Evolutionary conservation across 176 grass and related monocot species (phyloP).

Genomic region (Elymus sibiricus): DNA sequence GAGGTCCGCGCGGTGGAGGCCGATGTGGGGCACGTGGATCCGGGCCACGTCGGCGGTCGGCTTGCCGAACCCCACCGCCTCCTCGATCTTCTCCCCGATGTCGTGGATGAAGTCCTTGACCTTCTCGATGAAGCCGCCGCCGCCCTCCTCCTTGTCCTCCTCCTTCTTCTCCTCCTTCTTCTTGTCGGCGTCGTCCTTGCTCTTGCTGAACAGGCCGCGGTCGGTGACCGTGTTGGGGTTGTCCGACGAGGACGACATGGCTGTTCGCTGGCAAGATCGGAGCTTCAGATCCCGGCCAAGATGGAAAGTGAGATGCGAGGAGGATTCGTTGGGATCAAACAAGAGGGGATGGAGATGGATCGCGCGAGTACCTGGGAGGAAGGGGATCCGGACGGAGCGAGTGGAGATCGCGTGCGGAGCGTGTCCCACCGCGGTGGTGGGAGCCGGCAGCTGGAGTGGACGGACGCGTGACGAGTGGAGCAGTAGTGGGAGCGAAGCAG

Average conservation of each 20-base stretch:
- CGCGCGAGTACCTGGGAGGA: background rate
- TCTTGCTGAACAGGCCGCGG: slow-evolving; percentile 27
- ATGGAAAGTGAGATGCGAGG: background rate
- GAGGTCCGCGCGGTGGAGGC: slow-evolving; percentile 76
- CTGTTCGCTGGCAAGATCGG: background rate
- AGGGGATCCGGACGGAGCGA: slow-evolving; percentile 32
- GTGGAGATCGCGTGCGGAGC: slow-evolving; percentile 30
- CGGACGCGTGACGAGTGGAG: background rate
- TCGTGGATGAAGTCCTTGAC: slow-evolving; percentile 98
- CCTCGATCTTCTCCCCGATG: slow-evolving; percentile 94
- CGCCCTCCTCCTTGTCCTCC: slow-evolving; percentile 16
- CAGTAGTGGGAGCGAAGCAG: background rate
- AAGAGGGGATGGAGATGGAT: background rate
- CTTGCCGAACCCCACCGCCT: slow-evolving; percentile 86
- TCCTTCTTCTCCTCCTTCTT: slow-evolving; percentile 29
- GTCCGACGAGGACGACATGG: slow-evolving; percentile 56
- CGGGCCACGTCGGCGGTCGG: slow-evolving; percentile 73
- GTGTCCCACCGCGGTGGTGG: background rate
- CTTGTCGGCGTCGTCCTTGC: slow-evolving; percentile 27
- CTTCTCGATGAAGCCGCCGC: slow-evolving; percentile 72
- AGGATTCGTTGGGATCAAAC: background rate
- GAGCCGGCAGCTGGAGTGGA: background rate
- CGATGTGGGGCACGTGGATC: slow-evolving; percentile 81
- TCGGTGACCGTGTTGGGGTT: slow-evolving; percentile 35
- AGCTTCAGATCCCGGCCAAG: background rate